Percentiles rank a stretch among this genome's conserved stretches.
Evolutionary conservation across 2,329 filamentous ascomycete species (phyloP).

Genomic region (Chrysosporium queenslandicum): DNA sequence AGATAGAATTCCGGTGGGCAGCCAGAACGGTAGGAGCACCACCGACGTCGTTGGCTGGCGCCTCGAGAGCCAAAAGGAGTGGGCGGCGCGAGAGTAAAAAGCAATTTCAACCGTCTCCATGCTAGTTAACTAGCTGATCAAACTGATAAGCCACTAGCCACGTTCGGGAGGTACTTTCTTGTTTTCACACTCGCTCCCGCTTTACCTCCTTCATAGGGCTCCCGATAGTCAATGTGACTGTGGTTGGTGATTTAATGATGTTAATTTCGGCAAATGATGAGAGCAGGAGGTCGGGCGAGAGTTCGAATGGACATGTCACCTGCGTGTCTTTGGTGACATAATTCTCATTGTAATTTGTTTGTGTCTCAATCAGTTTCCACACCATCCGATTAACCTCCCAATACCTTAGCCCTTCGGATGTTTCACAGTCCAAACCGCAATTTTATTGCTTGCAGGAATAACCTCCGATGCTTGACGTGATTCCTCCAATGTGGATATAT

Average conservation of each 20-base stretch:
- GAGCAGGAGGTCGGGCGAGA: neutral
- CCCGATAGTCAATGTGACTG: neutral
- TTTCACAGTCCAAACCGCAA: conserved; percentile 9
- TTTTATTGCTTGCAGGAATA: conserved; percentile 6
- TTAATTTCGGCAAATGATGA: neutral
- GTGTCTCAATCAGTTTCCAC: conserved; percentile 5
- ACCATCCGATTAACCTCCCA: conserved; percentile 1
- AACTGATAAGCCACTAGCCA: neutral
- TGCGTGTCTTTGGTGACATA: neutral
- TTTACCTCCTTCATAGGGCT: neutral
- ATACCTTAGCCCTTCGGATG: neutral
- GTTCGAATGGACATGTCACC: neutral
- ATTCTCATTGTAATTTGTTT: neutral
- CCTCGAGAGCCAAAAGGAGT: neutral
- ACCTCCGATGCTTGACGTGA: conserved; percentile 6
- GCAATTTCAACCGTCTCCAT: neutral
- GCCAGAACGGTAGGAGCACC: neutral
- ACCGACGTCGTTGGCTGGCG: neutral
- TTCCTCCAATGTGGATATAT: neutral
- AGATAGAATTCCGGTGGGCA: neutral
- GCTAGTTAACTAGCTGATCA: neutral
- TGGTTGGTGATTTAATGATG: neutral
- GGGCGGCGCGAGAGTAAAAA: too few relatives aligned
- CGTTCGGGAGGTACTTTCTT: conserved; percentile 1
- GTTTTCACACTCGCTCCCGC: neutral